phyloP scores from a whole-genome alignment of 2,329 filamentous ascomycete species.

The Fusarium nygamai region DNA sequence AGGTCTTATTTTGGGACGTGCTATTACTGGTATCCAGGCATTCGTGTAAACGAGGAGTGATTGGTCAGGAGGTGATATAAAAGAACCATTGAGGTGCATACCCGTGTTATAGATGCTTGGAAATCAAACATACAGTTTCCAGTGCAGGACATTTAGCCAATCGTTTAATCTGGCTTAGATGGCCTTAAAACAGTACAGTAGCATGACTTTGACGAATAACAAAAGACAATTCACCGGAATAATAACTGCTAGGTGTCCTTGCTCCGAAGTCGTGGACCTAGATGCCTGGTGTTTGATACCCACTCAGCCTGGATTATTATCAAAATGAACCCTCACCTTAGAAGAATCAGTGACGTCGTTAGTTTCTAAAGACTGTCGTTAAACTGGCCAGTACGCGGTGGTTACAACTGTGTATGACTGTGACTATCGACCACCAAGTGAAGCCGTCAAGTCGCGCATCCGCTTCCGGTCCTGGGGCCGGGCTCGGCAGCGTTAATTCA shows the following conservation, averaged over 20 bases:
- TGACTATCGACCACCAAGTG: constrained; percentile 1
- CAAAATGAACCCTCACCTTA: neutral
- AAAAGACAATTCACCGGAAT: neutral
- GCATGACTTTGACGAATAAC: neutral
- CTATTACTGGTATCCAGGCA: constrained; percentile 80
- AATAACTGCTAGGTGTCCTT: neutral
- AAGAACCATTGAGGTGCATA: constrained; percentile 15
- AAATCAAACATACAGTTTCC: constrained; percentile 18
- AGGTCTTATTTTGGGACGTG: constrained; percentile 75
- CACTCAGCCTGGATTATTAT: constrained; percentile 2
- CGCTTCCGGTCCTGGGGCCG: constrained; percentile 1
- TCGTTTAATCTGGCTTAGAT: neutral
- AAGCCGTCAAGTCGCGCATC: constrained; percentile 14
- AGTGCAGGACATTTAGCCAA: neutral
- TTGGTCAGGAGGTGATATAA: constrained; percentile 23
- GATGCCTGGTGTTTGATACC: neutral
- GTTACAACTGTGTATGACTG: neutral
- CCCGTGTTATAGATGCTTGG: constrained; percentile 29
- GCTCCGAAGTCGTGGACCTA: neutral
- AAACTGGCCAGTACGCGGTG: neutral
- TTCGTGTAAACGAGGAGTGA: constrained; percentile 65
- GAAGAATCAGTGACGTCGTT: constrained; percentile 20
- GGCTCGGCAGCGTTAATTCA: constrained; percentile 8
- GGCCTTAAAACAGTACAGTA: neutral
- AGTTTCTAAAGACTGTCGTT: neutral